Base-by-base conservation (phyloP, 768 basidiomycete species). In the Boletus rex-veris region DNA sequence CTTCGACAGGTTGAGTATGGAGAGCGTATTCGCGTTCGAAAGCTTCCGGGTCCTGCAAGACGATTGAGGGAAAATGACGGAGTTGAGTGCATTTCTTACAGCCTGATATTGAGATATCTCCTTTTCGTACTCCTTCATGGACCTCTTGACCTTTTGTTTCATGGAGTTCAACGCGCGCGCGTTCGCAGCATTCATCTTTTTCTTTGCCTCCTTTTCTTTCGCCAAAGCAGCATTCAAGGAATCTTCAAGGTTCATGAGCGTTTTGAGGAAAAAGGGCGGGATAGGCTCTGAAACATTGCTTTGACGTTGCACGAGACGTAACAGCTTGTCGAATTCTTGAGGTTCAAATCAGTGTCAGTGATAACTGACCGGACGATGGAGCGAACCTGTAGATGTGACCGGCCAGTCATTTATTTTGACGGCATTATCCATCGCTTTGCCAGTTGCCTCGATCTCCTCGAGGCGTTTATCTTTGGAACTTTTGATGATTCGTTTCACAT, bases 371-470 rank as follows among this genome's bases (percentile, higher is more conserved):
- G 38, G 7, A 10, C 16, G 30, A 53, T 12, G 19, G 44, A 19
- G 70, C 83, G 52, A 62, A 93, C 95, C 95, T 55, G 81, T 86
- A 19, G 89, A 92, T 63, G 93, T 95, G 28, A 83, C 84, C 24
- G 87, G 85, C 97, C 97, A 99, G 73, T 99, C 94, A 64, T 95
- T 96, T 62, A 96, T 95, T 78, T 91, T 96, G 58, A 90, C 77
- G 18, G 88, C 94, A 67, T 99, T 98, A 44, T 96, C 92, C 76
- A 98, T 97, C 44, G 78, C 78, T 73, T 88, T 94, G 51, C 92
- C 91, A 4, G 88, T 88, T 2, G 84, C 84, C 71, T 98, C 95
- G 84, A 98, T 95, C 78, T 98, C 97, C 45, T 88, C 92, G 66
- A 94, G 71, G 49, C 95, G 80, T 71, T 92, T 95, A 71, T 95